phyloP scores from a whole-genome alignment of 192 early-diverging fungal genomes.

The Coemansia sp. region DNA sequence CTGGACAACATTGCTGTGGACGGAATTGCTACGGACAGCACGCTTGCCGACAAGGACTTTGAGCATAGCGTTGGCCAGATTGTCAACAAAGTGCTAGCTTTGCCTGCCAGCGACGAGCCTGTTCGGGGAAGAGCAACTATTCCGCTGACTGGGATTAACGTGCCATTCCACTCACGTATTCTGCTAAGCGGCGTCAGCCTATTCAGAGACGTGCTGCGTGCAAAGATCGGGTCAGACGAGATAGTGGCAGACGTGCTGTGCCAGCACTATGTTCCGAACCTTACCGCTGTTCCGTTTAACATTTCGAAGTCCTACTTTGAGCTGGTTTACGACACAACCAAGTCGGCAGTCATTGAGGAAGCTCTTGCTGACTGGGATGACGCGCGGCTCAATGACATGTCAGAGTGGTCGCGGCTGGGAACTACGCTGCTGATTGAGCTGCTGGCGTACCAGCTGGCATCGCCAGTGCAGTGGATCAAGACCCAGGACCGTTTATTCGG shows the following conservation, averaged over 20 bases:
- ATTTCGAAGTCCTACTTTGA: constrained; percentile 75
- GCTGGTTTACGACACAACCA: constrained; percentile 65
- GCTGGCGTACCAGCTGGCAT: constrained; percentile 92
- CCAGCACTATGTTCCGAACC: constrained; percentile 90
- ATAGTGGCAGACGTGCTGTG: constrained; percentile 66
- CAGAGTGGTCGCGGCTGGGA: constrained; percentile 70
- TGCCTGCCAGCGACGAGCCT: constrained; percentile 58
- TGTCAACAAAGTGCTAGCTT: constrained; percentile 60
- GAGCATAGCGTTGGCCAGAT: constrained; percentile 56
- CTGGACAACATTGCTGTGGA: constrained; percentile 54
- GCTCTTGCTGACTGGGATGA: constrained; percentile 71
- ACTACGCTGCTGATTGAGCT: constrained; percentile 81
- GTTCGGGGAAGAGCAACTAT: constrained; percentile 86
- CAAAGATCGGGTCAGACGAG: constrained; percentile 67
- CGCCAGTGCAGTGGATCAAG: constrained; percentile 92
- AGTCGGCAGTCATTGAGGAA: constrained; percentile 61
- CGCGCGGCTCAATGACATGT: constrained; percentile 12
- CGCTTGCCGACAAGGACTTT: background rate
- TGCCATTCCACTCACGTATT: constrained; percentile 89
- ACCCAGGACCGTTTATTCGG: constrained; percentile 85
- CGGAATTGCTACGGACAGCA: background rate
- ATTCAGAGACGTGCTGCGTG: constrained; percentile 77
- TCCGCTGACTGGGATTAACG: constrained; percentile 86
- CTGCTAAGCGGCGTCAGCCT: constrained; percentile 77
- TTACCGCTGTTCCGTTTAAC: constrained; percentile 88